Evolutionary conservation across 805 yeast species (phyloP).

Genomic region (Saccharomycopsis sp.): DNA sequence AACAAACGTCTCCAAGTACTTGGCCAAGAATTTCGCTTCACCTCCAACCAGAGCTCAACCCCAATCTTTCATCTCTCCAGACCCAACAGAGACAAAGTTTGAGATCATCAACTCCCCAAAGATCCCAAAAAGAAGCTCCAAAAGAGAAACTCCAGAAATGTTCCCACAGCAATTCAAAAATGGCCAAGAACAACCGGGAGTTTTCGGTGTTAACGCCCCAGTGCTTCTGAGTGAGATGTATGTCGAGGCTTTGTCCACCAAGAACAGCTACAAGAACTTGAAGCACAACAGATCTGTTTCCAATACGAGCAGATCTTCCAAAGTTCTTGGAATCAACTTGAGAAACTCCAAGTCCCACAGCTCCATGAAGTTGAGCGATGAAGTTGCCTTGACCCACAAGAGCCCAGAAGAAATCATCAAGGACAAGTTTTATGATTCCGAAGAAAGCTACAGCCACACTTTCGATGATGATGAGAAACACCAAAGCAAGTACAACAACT

Average conservation of each 20-base stretch:
- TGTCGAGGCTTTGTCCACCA: background rate
- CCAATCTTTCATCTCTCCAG: slow-evolving; percentile 1
- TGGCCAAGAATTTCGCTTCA: background rate
- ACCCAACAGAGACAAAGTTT: slow-evolving; percentile 3
- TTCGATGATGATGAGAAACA: slow-evolving; percentile 10
- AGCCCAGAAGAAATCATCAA: slow-evolving; percentile 13
- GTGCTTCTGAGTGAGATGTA: slow-evolving; percentile 2
- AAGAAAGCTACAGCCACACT: slow-evolving; percentile 12
- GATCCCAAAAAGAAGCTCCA: slow-evolving; percentile 19
- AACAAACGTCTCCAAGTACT: slow-evolving; percentile 1
- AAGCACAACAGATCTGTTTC: background rate
- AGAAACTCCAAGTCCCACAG: background rate
- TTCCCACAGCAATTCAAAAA: background rate
- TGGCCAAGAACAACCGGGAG: slow-evolving; percentile 3
- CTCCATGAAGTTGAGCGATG: slow-evolving; percentile 1
- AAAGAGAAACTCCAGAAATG: slow-evolving; percentile 2
- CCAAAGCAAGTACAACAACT: slow-evolving; percentile 2
- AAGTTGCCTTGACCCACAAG: slow-evolving; percentile 8
- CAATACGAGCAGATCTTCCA: slow-evolving; percentile 5
- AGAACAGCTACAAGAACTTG: background rate
- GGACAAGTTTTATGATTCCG: slow-evolving; percentile 18
- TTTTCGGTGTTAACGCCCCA: slow-evolving; percentile 19
- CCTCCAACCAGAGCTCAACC: background rate
- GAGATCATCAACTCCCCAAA: slow-evolving; percentile 14
- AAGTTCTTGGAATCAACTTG: slow-evolving; percentile 13